Conservation (phyloP, 106 monocot species). For the Phalaenopsis aphrodite region DNA sequence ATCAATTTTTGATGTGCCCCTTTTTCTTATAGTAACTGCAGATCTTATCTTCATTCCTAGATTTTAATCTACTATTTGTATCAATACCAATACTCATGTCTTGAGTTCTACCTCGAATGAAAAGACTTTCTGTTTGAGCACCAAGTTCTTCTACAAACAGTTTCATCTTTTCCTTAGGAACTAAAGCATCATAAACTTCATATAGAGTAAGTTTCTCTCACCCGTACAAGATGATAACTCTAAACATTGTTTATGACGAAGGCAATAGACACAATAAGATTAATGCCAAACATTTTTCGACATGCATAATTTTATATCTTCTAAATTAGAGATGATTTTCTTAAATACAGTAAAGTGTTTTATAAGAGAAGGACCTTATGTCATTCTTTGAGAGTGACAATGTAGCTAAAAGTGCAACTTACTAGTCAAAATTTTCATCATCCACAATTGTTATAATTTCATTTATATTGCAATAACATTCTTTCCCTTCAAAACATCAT, state of each 20-base stretch:
- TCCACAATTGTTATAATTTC: too few species aligned
- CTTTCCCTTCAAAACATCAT: too few species aligned
- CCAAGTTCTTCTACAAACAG: too few species aligned
- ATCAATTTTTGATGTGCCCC: neutral
- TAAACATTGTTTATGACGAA: neutral
- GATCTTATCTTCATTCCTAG: neutral
- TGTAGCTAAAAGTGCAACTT: neutral
- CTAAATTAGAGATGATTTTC: neutral
- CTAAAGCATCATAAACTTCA: neutral
- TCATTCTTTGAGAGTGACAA: neutral
- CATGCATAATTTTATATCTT: neutral
- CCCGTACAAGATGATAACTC: neutral
- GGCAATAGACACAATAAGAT: neutral
- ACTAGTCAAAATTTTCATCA: neutral
- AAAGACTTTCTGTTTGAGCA: neutral
- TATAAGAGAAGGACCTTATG: neutral
- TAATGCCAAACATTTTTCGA: neutral
- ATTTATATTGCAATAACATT: too few species aligned
- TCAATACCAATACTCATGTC: neutral
- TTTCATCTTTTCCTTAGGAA: neutral
- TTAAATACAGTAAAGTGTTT: neutral
- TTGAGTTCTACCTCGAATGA: neutral
- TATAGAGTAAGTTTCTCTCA: neutral
- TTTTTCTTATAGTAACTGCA: constrained; percentile 4
- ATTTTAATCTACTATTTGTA: neutral